Conservation (phyloP, 805 yeast genomes). For the Clavispora carvajalis region DNA sequence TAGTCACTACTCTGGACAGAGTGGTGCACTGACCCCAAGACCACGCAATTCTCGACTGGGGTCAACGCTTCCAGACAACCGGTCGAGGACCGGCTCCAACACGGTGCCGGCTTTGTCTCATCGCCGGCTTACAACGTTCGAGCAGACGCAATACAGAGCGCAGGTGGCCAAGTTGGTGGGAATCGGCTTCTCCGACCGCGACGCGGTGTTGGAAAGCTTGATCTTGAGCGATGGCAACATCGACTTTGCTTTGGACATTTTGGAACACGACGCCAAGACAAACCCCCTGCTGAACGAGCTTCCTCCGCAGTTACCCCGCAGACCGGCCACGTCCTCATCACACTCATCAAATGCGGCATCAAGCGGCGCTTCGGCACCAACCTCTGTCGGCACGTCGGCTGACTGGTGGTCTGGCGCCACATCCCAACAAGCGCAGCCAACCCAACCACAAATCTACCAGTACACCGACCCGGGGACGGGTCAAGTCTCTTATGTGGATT, state of each 20-base stretch:
- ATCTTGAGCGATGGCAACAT: slow-evolving; percentile 54
- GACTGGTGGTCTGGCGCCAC: slow-evolving; percentile 30
- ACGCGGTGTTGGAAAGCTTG: slow-evolving; percentile 60
- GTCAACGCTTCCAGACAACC: not conserved
- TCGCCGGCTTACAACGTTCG: slow-evolving; percentile 50
- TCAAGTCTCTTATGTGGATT: slow-evolving; percentile 58
- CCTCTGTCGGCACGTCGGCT: slow-evolving; percentile 19
- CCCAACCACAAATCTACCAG: slow-evolving; percentile 51
- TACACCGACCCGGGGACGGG: slow-evolving; percentile 72
- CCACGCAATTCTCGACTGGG: slow-evolving; percentile 12
- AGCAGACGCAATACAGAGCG: slow-evolving; percentile 45
- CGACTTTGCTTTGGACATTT: slow-evolving; percentile 52
- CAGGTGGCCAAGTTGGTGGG: slow-evolving; percentile 39
- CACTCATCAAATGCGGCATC: not conserved
- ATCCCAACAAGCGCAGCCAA: slow-evolving; percentile 1
- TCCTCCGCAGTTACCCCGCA: slow-evolving; percentile 45
- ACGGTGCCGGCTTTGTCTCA: slow-evolving; percentile 40
- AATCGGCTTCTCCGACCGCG: slow-evolving; percentile 55
- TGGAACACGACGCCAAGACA: slow-evolving; percentile 36
- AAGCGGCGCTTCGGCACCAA: slow-evolving; percentile 6
- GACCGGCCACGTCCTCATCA: slow-evolving; percentile 20
- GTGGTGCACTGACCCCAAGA: slow-evolving; percentile 9
- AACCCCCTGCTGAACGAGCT: slow-evolving; percentile 34
- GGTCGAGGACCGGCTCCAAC: slow-evolving; percentile 8
- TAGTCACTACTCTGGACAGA: slow-evolving; percentile 20